These are phyloP conservation scores for Phyllosticta capitalensis DNA, from an alignment of 2,329 filamentous ascomycete species.

Conservation along the genomic window DNA sequence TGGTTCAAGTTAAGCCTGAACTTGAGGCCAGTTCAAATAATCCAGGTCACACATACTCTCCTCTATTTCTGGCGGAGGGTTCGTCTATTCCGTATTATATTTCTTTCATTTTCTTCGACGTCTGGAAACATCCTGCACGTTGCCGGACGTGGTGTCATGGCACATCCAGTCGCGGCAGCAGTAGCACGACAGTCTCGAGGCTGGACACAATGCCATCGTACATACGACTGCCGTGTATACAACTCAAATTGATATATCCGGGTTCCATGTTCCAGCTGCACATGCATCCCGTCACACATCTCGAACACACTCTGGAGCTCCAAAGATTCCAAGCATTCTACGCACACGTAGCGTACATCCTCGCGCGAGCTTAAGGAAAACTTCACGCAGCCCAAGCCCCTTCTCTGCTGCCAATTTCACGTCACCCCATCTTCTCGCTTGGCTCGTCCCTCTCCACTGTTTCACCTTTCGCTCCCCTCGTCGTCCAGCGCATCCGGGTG, in stretches of 20 bases:
- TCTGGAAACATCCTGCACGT: not conserved
- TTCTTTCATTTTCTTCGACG: not conserved
- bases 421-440: not conserved
- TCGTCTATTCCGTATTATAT: not conserved
- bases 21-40: not conserved
- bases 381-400: not conserved
- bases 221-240: not conserved
- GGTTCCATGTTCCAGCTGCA: not conserved
- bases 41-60: not conserved
- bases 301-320: no score
- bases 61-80: not conserved
- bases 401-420: not conserved
- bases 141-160: not conserved
- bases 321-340: conserved; percentile 1
- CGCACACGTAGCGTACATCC: conserved; percentile 2
- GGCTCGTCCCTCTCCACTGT: not conserved
- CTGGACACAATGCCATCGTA: not conserved
- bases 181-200: not conserved
- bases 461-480: not conserved
- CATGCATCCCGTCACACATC: not conserved
- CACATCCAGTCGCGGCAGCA: not conserved
- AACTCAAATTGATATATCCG: not conserved
- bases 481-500: not conserved
- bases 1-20: not conserved
- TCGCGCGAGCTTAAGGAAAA: not conserved